phyloP scores from a whole-genome alignment of 371 early-diverging fungal genomes.

The Dinochytrium kinnereticum region DNA sequence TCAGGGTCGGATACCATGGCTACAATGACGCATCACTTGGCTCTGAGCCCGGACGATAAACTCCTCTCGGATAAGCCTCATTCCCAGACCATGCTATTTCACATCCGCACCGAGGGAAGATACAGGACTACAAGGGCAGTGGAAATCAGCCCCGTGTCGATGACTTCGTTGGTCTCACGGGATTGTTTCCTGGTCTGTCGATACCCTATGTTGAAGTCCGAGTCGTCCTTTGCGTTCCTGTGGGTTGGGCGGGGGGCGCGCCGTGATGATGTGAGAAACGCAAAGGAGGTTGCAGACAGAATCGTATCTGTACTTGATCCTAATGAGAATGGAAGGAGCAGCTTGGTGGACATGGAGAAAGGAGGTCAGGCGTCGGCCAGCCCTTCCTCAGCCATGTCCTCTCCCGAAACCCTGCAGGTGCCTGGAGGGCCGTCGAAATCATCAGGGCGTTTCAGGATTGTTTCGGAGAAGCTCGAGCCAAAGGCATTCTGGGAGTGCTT shows the following conservation, averaged over 20 bases:
- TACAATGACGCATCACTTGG: not conserved
- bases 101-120: conserved; percentile 49
- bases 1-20: not conserved
- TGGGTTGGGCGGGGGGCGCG: conserved; percentile 51
- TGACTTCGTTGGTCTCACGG: conserved; percentile 37
- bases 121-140: conserved; percentile 48
- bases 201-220: not conserved
- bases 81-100: conserved; percentile 33
- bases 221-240: conserved; percentile 28
- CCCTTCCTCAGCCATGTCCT: not conserved
- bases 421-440: not conserved
- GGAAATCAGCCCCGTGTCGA: conserved; percentile 33
- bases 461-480: conserved; percentile 38
- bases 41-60: not conserved
- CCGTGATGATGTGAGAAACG: conserved; percentile 46
- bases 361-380: not conserved
- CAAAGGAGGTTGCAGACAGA: conserved; percentile 25
- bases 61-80: conserved; percentile 1
- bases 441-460: conserved; percentile 20
- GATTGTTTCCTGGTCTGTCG: conserved; percentile 46
- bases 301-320: conserved; percentile 27
- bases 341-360: not conserved
- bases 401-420: too few relatives aligned
- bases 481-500: conserved; percentile 32
- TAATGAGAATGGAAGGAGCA: not conserved